Evolutionary conservation across 768 basidiomycete genomes (phyloP).

Genomic region (Boletus reticuloceps): DNA sequence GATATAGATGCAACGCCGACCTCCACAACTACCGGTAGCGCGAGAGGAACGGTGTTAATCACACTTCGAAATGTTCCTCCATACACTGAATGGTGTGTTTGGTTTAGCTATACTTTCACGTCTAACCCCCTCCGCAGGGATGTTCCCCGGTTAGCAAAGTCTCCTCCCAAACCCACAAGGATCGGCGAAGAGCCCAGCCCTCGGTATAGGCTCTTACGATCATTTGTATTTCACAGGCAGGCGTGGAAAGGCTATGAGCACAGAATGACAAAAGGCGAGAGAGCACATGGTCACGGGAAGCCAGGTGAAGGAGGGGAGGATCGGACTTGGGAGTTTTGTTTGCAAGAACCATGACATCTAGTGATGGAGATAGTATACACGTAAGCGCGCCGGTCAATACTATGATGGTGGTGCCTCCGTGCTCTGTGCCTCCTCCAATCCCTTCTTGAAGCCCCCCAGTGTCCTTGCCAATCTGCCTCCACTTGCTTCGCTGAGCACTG

Average conservation of each 20-base stretch:
- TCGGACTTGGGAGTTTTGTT: conserved; percentile 87
- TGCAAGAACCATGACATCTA: conserved; percentile 24
- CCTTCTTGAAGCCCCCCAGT: conserved; percentile 69
- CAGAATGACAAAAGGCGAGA: conserved; percentile 90
- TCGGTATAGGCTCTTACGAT: conserved; percentile 66
- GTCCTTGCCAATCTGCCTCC: conserved; percentile 70
- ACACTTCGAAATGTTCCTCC: conserved; percentile 85
- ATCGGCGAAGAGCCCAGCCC: conserved; percentile 56
- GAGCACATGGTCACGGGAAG: conserved; percentile 59
- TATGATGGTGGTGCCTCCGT: conserved; percentile 21
- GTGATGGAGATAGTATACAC: conserved; percentile 1
- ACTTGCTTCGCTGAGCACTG: conserved; percentile 63
- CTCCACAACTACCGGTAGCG: neutral
- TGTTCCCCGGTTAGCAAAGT: conserved; percentile 70
- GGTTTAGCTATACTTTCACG: conserved; percentile 4
- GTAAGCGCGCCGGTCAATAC: conserved; percentile 6
- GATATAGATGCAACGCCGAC: conserved; percentile 5
- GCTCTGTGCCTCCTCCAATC: conserved; percentile 51
- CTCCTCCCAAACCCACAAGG: conserved; percentile 54
- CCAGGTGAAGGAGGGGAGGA: conserved; percentile 77
- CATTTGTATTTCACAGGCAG: conserved; percentile 71
- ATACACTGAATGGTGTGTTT: conserved; percentile 78
- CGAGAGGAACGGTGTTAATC: conserved; percentile 75
- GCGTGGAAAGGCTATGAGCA: conserved; percentile 88
- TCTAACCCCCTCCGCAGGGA: conserved; percentile 50